phyloP scores from a whole-genome alignment of 371 early-diverging fungal genomes.

The Synchytrium microbalum region DNA sequence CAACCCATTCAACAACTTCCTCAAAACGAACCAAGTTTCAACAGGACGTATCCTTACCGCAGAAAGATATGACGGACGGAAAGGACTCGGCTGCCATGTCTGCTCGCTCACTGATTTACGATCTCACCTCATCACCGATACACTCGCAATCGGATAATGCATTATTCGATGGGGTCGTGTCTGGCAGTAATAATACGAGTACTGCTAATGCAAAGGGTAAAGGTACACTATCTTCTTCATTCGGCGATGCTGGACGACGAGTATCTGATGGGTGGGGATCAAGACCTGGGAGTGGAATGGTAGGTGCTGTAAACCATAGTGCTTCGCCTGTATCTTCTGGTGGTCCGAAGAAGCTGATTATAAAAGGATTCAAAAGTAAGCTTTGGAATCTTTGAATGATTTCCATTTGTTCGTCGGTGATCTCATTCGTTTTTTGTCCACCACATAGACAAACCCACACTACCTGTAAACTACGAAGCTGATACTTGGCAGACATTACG shows the following conservation, averaged over 20 bases:
- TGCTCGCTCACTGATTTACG: not conserved
- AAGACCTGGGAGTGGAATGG: too few relatives aligned
- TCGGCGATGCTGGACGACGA: not conserved
- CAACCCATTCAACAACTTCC: not conserved
- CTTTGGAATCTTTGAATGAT: not conserved
- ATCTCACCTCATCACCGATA: not conserved
- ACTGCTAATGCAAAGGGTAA: not conserved
- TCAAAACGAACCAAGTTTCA: not conserved
- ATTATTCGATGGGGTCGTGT: not conserved
- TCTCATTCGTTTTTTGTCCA: not conserved
- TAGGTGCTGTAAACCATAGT: not conserved
- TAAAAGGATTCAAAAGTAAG: conserved; percentile 57
- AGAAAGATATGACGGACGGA: not conserved
- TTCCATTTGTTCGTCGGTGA: not conserved
- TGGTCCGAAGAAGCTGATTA: conserved; percentile 45
- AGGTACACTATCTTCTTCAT: not conserved
- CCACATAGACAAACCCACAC: conserved; percentile 43
- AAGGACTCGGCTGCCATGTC: not conserved
- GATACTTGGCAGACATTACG: conserved; percentile 59
- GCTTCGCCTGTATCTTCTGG: not conserved
- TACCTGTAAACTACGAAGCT: conserved; percentile 62
- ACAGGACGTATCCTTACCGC: not conserved
- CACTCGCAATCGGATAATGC: not conserved
- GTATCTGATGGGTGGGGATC: not conserved
- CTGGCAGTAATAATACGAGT: not conserved